A percentile compares a stretch with the other conserved stretches of the same genome.
Conservation (phyloP, 2,329 filamentous ascomycete genomes). For the Oidium heveae region DNA sequence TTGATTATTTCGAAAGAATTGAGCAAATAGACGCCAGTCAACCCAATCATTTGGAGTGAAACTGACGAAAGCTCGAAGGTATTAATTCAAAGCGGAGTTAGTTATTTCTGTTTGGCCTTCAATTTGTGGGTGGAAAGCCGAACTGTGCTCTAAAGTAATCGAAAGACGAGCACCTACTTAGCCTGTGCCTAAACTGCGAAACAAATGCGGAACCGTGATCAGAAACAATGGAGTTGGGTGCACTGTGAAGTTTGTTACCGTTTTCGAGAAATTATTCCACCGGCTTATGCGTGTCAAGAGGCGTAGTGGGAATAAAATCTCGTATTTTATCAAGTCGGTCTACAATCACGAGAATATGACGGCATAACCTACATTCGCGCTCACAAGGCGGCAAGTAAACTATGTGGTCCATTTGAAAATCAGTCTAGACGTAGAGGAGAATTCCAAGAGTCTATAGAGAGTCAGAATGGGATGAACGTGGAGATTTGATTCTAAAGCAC, state of each 20-base stretch:
- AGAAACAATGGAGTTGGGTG: no score
- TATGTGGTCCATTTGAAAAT: constrained; percentile 1
- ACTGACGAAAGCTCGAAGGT: constrained; percentile 2
- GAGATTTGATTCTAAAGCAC: not conserved
- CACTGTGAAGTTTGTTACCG: constrained; percentile 1
- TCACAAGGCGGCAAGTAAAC: not conserved
- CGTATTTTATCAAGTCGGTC: not conserved
- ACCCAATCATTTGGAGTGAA: constrained; percentile 5
- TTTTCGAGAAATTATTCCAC: not conserved
- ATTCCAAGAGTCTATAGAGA: constrained; percentile 1
- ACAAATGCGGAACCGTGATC: no score
- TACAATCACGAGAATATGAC: not conserved
- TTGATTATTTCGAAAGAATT: constrained; percentile 4
- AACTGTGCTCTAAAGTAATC: constrained; percentile 3
- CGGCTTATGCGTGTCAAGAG: not conserved
- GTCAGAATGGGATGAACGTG: not conserved
- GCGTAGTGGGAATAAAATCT: no score
- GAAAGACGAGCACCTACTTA: no score
- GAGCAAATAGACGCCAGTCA: constrained; percentile 2
- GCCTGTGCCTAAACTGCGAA: no score
- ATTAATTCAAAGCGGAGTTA: constrained; percentile 1
- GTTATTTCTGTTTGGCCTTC: constrained; percentile 4
- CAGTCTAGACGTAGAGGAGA: not conserved
- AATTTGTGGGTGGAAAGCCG: constrained; percentile 4
- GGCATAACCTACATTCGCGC: not conserved